phyloP scores from a whole-genome alignment of 2,329 filamentous ascomycete genomes.

The Phyllosticta paracitricarpa region DNA sequence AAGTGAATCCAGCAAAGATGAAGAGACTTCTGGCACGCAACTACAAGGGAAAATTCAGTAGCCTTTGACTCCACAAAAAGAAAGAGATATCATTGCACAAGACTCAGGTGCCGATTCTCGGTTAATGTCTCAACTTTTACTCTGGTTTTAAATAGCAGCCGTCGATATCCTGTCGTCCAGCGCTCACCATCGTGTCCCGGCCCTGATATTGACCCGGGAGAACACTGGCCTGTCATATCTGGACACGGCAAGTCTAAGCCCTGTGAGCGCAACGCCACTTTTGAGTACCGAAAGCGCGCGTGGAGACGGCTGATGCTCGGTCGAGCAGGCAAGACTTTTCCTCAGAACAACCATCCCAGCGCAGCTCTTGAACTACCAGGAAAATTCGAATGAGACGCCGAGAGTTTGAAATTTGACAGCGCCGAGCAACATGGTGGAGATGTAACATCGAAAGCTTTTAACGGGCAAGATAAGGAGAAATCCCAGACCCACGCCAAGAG shows the following conservation, averaged over 20 bases:
- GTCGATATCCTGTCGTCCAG: not conserved
- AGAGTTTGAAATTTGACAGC: not conserved
- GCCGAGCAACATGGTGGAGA: too few species aligned
- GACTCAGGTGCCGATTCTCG: not conserved
- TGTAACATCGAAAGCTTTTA: not conserved
- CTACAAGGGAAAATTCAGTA: too few species aligned
- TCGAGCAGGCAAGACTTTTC: not conserved
- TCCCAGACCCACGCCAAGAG: not conserved
- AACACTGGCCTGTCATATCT: not conserved
- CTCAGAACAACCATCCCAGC: not conserved
- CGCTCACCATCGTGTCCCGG: not conserved
- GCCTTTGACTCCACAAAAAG: too few species aligned
- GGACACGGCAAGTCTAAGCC: not conserved
- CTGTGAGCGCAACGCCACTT: not conserved
- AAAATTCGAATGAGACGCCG: not conserved
- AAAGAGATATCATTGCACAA: too few species aligned
- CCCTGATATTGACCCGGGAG: not conserved
- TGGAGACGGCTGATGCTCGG: not conserved
- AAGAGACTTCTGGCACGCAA: too few species aligned
- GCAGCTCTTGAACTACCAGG: not conserved
- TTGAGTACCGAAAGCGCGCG: not conserved
- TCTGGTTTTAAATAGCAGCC: not conserved
- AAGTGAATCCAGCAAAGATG: too few species aligned
- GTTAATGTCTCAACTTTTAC: not conserved
- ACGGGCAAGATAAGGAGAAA: not conserved